Percentiles rank a stretch among this genome's conserved stretches.
phyloP scores from a whole-genome alignment of 352 stramenopile genomes.

The Globisporangium yorkense region DNA sequence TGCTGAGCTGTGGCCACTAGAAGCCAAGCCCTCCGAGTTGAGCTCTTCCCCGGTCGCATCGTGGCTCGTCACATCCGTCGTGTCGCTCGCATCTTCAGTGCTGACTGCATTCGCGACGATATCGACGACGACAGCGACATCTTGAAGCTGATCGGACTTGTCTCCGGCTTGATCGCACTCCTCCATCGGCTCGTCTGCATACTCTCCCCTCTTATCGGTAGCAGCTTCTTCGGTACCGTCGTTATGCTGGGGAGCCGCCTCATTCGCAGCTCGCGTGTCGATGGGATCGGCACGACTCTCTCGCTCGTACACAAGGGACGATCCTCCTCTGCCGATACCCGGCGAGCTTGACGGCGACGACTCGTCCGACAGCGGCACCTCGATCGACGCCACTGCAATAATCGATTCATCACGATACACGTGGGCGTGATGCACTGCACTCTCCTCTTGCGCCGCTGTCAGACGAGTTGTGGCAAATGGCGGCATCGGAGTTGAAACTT shows the following conservation, averaged over 20 bases:
- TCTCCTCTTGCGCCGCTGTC: background rate
- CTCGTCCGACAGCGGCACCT: constrained; percentile 1
- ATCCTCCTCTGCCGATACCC: background rate
- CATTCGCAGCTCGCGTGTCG: background rate
- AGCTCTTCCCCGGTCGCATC: background rate
- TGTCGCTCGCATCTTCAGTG: background rate
- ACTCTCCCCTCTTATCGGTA: background rate
- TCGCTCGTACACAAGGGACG: background rate
- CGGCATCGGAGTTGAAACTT: background rate
- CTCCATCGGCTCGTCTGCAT: background rate
- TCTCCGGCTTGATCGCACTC: background rate
- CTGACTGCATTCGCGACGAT: background rate
- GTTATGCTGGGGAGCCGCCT: background rate
- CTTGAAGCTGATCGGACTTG: background rate
- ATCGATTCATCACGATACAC: background rate
- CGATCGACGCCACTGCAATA: background rate
- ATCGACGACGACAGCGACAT: background rate
- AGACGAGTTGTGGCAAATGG: background rate
- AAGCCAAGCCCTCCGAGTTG: background rate
- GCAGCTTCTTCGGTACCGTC: background rate
- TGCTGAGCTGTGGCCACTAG: background rate
- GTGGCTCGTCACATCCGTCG: constrained; percentile 1
- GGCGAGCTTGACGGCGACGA: background rate
- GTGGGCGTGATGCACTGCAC: background rate
- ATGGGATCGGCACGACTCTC: background rate